These are phyloP conservation scores for Senna tora DNA, from an alignment of 306 rosid genomes.

Conservation along the genomic window DNA sequence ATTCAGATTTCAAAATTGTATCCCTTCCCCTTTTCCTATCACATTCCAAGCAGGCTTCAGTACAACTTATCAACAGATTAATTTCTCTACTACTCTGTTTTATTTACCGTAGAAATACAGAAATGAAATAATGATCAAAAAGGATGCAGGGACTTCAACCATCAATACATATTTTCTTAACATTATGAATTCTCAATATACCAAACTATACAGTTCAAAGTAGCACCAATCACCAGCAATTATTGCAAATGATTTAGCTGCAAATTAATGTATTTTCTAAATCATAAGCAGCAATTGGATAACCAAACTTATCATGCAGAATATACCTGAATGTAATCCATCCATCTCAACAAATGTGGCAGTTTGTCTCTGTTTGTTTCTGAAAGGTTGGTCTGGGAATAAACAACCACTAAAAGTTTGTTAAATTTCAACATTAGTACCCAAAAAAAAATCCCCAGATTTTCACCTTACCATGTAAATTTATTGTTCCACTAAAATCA, in stretches of 20 bases:
- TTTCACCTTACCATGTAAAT: constrained; percentile 4
- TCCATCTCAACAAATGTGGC: constrained; percentile 84
- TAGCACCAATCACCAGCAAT: constrained; percentile 9
- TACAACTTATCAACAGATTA: not conserved
- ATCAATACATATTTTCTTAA: constrained; percentile 10
- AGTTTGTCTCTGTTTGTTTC: constrained; percentile 59
- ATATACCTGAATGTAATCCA: constrained; percentile 82
- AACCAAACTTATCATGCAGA: constrained; percentile 5
- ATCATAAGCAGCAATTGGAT: not conserved
- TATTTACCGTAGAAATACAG: constrained; percentile 7
- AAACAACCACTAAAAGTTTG: constrained; percentile 47
- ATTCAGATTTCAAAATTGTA: not conserved
- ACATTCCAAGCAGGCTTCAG: constrained; percentile 13
- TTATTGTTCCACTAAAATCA: constrained; percentile 2
- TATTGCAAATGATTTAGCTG: not conserved
- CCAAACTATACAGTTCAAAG: not conserved
- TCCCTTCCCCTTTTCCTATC: constrained; percentile 1
- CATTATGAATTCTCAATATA: constrained; percentile 7
- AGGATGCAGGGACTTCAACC: constrained; percentile 2
- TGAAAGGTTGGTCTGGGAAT: constrained; percentile 69
- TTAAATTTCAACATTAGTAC: constrained; percentile 16
- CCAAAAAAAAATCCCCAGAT: not conserved
- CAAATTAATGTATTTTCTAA: constrained; percentile 10
- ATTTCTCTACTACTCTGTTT: constrained; percentile 8
- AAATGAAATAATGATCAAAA: not conserved